Evolutionary conservation across 768 basidiomycete species (phyloP), one percentile per base, ranked within the genome.

Genomic region (Russula ochroleuca): DNA sequence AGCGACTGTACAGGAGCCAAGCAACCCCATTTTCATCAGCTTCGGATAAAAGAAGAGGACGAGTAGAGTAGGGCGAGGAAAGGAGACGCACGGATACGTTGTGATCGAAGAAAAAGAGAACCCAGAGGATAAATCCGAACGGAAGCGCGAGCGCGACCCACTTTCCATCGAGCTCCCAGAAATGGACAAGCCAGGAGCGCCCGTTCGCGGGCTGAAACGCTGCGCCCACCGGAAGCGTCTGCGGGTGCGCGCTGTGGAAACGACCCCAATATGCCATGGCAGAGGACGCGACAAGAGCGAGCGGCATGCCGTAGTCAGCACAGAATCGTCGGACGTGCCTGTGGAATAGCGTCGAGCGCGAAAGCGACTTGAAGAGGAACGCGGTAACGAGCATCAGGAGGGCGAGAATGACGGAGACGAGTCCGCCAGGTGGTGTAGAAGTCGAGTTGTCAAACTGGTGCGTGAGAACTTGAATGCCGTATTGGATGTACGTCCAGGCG

Each of bases 91-190:
- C 91, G 52, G 92, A 94, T 58, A 94, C 91, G 69, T 95, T 95
- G 68, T 94, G 91, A 67, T 98, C 94, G 68, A 97, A 97, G 78
- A 94, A 94, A 76, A 98, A 96, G 49, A 97, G 76, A 25, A 96
- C 82, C 85, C 91, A 97, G 6, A 98, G 78, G 23, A 94, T 78
- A 47, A 94, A 74, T 2, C 94, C 95, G 69, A 97, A 97, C 0
- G 94, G 94, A 48, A 94, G 78, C 0, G 94, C 91, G 33, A 92
- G 86, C 13, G 87, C 91, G 3, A 95, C 87, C 90, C 92, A 97
- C 75, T 91, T 92, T 0, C 81, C 86, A 21, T 90, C 87, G 3
- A 97, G 78, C 65, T 93, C 76, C 95, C 94, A 97, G 71, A 96
- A 97, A 35, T 72, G 81, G 13, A 97, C 90, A 0, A 97, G 76